Evolutionary conservation across 1,284 basidiomycete genomes (phyloP).

Genomic region (Microbotryum intermedium): DNA sequence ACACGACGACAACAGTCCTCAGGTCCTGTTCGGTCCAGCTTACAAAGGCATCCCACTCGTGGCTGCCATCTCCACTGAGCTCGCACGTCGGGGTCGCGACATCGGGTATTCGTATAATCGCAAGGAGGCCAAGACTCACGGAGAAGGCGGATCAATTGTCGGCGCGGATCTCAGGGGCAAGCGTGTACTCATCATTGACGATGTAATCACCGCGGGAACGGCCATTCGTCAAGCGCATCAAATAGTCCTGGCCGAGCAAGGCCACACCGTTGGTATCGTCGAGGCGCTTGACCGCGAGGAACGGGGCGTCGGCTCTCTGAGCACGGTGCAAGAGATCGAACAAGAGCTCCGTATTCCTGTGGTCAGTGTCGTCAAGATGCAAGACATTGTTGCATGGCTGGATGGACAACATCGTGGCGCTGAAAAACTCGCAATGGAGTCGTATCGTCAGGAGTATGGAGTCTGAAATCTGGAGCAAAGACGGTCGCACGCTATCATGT

Average conservation of each 20-base stretch:
- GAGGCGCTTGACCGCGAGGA: slow-evolving; percentile 87
- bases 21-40: slow-evolving; percentile 90
- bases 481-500: too few relatives aligned
- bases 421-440: slow-evolving; percentile 64
- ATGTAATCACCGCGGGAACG: slow-evolving; percentile 95
- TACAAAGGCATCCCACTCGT: slow-evolving; percentile 98
- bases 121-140: slow-evolving; percentile 93
- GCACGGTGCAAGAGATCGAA: slow-evolving; percentile 80
- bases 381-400: slow-evolving; percentile 78
- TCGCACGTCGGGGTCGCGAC: slow-evolving; percentile 51
- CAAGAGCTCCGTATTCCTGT: slow-evolving; percentile 57
- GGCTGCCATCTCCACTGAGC: slow-evolving; percentile 70
- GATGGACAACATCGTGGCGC: slow-evolving; percentile 53
- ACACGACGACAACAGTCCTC: slow-evolving; percentile 48
- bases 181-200: slow-evolving; percentile 80
- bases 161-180: slow-evolving; percentile 72
- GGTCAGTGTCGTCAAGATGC: slow-evolving; percentile 70
- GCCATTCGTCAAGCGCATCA: slow-evolving; percentile 75
- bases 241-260: slow-evolving; percentile 53
- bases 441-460: slow-evolving; percentile 74
- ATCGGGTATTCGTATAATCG: slow-evolving; percentile 86
- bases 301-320: slow-evolving; percentile 54
- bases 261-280: slow-evolving; percentile 76
- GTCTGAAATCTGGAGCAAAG: too few relatives aligned
- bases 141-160: slow-evolving; percentile 90